Evolutionary conservation across 2,329 filamentous ascomycete genomes (phyloP).

Genomic region (Phialocephala subalpina): DNA sequence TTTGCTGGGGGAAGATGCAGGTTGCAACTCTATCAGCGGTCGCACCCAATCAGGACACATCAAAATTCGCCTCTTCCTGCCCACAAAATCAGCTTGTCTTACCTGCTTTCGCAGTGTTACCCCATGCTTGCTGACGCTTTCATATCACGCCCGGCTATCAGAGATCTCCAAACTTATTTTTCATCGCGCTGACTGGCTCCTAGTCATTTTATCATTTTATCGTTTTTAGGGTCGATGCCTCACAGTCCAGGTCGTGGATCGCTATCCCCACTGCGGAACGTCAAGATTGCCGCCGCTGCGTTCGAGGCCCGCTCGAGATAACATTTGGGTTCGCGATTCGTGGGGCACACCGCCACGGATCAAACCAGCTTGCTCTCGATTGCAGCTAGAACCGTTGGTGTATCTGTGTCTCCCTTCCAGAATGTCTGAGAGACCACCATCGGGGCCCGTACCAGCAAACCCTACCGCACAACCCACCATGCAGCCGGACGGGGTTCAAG

Average conservation of each 20-base stretch:
- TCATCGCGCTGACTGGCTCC: slow-evolving; percentile 17
- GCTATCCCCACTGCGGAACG: neutral
- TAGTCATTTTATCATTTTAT: neutral
- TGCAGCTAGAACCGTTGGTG: neutral
- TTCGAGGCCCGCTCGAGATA: slow-evolving; percentile 1
- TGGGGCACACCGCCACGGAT: slow-evolving; percentile 3
- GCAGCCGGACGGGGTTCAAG: neutral
- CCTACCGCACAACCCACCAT: neutral
- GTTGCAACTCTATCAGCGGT: slow-evolving; percentile 1
- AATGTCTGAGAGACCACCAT: no score
- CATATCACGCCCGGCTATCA: neutral
- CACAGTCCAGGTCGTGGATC: neutral
- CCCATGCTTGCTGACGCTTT: slow-evolving; percentile 3
- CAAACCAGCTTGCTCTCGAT: no score
- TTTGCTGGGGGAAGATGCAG: neutral
- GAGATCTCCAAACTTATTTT: neutral
- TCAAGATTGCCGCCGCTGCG: neutral
- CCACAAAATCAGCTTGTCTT: neutral
- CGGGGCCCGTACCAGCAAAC: neutral
- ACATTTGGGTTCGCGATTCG: neutral
- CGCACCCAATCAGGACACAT: neutral
- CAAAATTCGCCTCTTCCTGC: neutral
- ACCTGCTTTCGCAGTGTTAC: neutral
- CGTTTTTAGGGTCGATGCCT: no score
- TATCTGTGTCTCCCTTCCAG: neutral